A percentile compares a stretch with the other conserved stretches of the same genome.
These are phyloP conservation scores for Voacanga thouarsii DNA, from an alignment of 257 asterid genomes.

Conservation along the genomic window DNA sequence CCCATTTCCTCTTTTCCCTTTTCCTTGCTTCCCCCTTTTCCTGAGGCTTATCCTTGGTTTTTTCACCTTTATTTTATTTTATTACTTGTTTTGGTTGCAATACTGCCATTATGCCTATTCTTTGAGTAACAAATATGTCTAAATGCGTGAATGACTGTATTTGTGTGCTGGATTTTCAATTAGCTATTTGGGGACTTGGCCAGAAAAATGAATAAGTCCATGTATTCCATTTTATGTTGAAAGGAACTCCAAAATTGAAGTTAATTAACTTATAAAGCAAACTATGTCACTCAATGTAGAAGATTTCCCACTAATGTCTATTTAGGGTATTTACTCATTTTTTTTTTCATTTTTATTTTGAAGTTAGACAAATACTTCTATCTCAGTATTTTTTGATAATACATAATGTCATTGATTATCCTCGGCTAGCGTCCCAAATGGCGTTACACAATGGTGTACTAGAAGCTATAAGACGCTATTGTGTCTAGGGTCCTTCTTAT, in stretches of 20 bases:
- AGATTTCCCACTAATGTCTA: not conserved
- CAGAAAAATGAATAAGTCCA: not conserved
- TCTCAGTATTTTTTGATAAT: not conserved
- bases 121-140: not conserved
- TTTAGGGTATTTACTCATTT: not conserved
- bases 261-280: not conserved
- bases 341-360: too few species aligned
- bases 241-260: not conserved
- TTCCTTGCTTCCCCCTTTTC: not conserved
- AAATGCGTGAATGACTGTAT: not conserved
- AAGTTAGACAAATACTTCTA: not conserved
- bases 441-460: too few species aligned
- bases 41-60: not conserved
- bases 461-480: too few species aligned
- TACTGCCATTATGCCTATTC: not conserved
- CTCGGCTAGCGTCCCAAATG: too few species aligned
- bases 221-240: not conserved
- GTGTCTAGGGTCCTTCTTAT: too few species aligned
- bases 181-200: not conserved
- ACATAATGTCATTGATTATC: not conserved
- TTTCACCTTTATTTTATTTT: not conserved
- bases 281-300: not conserved
- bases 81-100: not conserved
- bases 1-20: not conserved
- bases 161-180: not conserved